phyloP scores from a whole-genome alignment of 1,284 basidiomycete species.

The Apiotrichum porosum region DNA sequence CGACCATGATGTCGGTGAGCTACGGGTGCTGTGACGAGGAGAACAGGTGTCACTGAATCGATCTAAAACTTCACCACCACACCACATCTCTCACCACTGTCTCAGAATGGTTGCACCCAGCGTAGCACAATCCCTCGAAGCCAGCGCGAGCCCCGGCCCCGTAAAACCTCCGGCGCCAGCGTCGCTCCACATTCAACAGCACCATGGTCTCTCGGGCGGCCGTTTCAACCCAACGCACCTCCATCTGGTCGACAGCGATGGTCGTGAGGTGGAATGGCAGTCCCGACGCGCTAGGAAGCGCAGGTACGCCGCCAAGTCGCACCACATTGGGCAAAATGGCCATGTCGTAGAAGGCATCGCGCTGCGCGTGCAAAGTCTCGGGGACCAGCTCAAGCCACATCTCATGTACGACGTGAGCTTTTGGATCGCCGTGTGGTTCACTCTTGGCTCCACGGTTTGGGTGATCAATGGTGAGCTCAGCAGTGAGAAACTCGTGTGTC shows the following conservation, averaged over 20 bases:
- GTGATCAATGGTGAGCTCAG: constrained; percentile 52
- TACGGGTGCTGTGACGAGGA: too few species aligned
- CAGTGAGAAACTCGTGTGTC: too few species aligned
- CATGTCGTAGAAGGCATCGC: neutral
- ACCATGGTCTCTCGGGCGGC: neutral
- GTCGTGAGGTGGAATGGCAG: constrained; percentile 4
- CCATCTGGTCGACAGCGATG: constrained; percentile 1
- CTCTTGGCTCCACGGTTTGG: constrained; percentile 53
- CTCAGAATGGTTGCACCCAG: too few species aligned
- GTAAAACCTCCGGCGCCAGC: too few species aligned
- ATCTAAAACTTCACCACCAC: too few species aligned
- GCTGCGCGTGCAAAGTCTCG: constrained; percentile 7
- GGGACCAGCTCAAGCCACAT: constrained; percentile 23
- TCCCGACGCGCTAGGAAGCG: constrained; percentile 5
- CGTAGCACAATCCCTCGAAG: too few species aligned
- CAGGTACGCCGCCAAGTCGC: neutral
- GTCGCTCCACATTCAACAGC: neutral
- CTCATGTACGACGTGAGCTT: constrained; percentile 31
- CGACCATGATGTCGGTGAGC: too few species aligned
- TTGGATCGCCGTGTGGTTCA: constrained; percentile 42
- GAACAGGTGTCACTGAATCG: too few species aligned
- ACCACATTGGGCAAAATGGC: neutral
- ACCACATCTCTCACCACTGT: too few species aligned
- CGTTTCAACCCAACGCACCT: neutral
- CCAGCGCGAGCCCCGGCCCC: too few species aligned